phyloP scores from a whole-genome alignment of 169 alveolate genomes.

The Plasmodium coatneyi region DNA sequence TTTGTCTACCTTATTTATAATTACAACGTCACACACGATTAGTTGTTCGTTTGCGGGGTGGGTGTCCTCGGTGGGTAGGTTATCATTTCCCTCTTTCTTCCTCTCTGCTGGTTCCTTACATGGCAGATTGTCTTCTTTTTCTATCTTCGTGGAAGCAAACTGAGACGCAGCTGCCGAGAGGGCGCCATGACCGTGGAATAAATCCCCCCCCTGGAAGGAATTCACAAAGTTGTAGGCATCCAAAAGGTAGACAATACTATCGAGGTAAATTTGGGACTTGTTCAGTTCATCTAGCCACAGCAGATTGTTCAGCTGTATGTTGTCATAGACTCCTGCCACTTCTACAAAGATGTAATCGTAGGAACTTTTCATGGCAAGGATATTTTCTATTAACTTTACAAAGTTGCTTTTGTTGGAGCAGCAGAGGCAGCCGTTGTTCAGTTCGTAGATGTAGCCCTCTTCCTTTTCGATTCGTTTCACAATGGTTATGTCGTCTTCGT shows the following conservation, averaged over 20 bases:
- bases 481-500: conserved; percentile 8
- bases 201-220: not conserved
- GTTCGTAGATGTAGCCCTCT: conserved; percentile 71
- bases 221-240: conserved; percentile 58
- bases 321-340: conserved; percentile 68
- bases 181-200: not conserved
- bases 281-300: conserved; percentile 73
- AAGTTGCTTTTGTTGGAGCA: conserved; percentile 74
- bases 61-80: not conserved
- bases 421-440: conserved; percentile 72
- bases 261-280: conserved; percentile 62
- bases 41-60: conserved; percentile 39
- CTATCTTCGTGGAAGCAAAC: not conserved
- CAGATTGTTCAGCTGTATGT: conserved; percentile 54
- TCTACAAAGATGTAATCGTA: conserved; percentile 71
- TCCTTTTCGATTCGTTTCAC: conserved; percentile 59
- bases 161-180: not conserved
- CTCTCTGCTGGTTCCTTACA: not conserved
- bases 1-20: conserved; percentile 69
- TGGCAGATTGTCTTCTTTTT: not conserved
- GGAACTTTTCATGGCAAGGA: conserved; percentile 32
- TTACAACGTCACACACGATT: conserved; percentile 58
- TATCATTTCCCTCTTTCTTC: not conserved
- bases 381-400: conserved; percentile 61
- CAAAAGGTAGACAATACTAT: conserved; percentile 54